Percentiles rank a stretch among this genome's conserved stretches.
phyloP scores from a whole-genome alignment of 2,329 filamentous ascomycete genomes.

The Colletotrichum paranaense region DNA sequence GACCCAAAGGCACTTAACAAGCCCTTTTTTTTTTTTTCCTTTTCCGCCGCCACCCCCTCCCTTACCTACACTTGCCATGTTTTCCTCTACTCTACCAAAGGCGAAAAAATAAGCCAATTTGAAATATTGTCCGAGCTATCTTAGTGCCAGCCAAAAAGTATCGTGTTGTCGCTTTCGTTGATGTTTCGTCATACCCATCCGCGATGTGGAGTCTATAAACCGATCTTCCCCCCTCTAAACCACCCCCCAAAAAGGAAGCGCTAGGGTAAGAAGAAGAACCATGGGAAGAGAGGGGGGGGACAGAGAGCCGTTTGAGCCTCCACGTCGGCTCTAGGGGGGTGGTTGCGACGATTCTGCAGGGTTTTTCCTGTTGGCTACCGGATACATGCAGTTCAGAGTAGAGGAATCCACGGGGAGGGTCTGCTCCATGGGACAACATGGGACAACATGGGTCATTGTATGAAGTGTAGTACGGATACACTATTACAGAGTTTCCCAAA shows the following conservation, averaged over 20 bases:
- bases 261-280: constrained; percentile 1
- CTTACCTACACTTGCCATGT: not conserved
- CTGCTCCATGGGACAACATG: not conserved
- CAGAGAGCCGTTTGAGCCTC: constrained; percentile 22
- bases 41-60: not conserved
- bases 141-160: too few species aligned
- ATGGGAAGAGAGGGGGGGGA: not conserved
- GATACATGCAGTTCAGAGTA: not conserved
- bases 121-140: not conserved
- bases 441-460: not conserved
- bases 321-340: not conserved
- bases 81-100: not conserved
- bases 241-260: not conserved
- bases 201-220: not conserved
- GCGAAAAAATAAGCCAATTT: not conserved
- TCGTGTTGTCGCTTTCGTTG: not conserved
- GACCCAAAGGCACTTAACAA: too few species aligned
- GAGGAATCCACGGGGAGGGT: not conserved
- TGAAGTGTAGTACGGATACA: not conserved
- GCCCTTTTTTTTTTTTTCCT: not conserved
- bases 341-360: constrained; percentile 13
- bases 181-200: constrained; percentile 17
- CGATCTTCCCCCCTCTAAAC: not conserved
- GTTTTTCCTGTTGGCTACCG: constrained; percentile 1
- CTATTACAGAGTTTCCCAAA: not conserved